Percentiles rank a stretch among this genome's conserved stretches.
These are phyloP conservation scores for Pythium periplocum DNA, from an alignment of 352 stramenopile species.

Conservation along the genomic window DNA sequence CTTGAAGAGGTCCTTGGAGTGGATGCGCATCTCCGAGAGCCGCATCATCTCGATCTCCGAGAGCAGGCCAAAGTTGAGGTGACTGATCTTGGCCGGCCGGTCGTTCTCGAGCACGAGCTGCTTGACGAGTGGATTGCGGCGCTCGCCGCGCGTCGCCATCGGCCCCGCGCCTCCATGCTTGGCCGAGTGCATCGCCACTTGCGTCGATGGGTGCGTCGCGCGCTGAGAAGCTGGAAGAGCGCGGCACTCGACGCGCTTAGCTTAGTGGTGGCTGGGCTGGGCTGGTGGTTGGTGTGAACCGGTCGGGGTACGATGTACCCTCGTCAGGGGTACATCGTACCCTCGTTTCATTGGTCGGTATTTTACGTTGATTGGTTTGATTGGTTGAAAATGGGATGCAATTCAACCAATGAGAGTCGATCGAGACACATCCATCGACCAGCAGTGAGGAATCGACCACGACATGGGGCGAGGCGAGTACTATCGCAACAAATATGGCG, in stretches of 20 bases:
- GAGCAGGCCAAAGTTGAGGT: slow-evolving; percentile 97
- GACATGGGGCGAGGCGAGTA: slow-evolving; percentile 81
- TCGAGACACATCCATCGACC: not conserved
- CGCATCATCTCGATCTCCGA: slow-evolving; percentile 95
- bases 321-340: slow-evolving; percentile 4
- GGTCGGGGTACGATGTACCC: not conserved
- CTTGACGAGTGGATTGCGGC: slow-evolving; percentile 85
- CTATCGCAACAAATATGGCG: slow-evolving; percentile 88
- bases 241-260: too few species aligned
- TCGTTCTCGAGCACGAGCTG: slow-evolving; percentile 88
- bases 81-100: slow-evolving; percentile 92
- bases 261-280: too few species aligned
- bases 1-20: slow-evolving; percentile 94
- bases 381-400: too few species aligned
- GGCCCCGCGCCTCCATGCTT: slow-evolving; percentile 14
- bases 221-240: too few species aligned
- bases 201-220: not conserved
- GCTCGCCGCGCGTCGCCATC: slow-evolving; percentile 36
- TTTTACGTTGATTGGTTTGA: too few species aligned
- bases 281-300: slow-evolving; percentile 7
- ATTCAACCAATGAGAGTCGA: not conserved
- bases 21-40: slow-evolving; percentile 93
- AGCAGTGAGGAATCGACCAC: not conserved
- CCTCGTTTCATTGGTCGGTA: not conserved
- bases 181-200: slow-evolving; percentile 9